Base-by-base conservation (phyloP, 148 eudicot genomes). In the Drosera capensis region DNA sequence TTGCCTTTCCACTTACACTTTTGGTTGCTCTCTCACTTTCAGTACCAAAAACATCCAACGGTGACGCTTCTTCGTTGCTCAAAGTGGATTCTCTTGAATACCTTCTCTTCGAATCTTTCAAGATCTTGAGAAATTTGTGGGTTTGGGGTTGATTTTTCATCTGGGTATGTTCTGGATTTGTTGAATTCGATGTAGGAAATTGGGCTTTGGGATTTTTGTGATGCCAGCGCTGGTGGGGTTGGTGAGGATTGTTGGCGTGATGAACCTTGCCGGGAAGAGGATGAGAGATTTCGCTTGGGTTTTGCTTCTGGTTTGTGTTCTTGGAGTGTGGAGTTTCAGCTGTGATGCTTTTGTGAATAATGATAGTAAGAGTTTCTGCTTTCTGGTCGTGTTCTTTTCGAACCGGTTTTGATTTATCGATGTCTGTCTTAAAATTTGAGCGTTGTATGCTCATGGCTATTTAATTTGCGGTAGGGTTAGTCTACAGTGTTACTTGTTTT, bases 311-410 rank as follows among this genome's bases (percentile, higher is more conserved):
- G 45, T 61, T 46, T 44, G 67, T 51, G 51, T 59, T 53, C 56
- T 70, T 52, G 80, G 71, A 45, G 55, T 71, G 24, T 49, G 70
- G 12, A 43, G 53, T 41, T 49, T 25, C 22, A 34, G 55, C 35
- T 72, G 75, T 56, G 37, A 60, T 48, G 75, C 80, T 11, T 74
- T 66, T 72, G 52, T 71, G 23, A 48, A 64, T 38, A 54, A 47
- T 52, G 90, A 85, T 74, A 82, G 95, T 73, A 65, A n/a, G n/a
- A n/a, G n/a, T n/a, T 52, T 45, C 38, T 34, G 26, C 25, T 1
- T 52, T 20, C 7, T 9, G 20, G 18, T 41, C 23, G 20, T 41
- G 23, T 14, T 2, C 45, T 7, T 16, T 41, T 41, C 45, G 7
- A 8, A 41, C 18, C 54, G 47, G 74, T 81, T 75, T 77, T 60